Conservation (phyloP, 306 rosid species). For the Quillaja saponaria region DNA sequence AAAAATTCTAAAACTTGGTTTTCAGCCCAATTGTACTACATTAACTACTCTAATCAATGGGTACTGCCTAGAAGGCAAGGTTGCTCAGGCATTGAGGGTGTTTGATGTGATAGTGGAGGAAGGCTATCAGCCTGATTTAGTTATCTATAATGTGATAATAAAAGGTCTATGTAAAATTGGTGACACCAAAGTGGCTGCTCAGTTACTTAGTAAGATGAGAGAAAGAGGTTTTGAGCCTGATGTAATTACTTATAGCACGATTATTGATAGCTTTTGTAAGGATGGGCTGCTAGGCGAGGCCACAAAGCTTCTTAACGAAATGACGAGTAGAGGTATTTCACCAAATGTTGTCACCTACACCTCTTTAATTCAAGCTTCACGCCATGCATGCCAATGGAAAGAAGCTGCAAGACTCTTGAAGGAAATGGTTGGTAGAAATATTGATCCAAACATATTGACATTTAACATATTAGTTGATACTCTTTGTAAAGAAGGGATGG, state of each 20-base stretch:
- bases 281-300: constrained; percentile 26
- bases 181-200: constrained; percentile 19
- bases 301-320: constrained; percentile 28
- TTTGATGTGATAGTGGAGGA: background rate
- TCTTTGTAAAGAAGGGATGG: constrained; percentile 38
- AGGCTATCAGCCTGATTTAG: constrained; percentile 11
- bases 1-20: constrained; percentile 25
- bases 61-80: constrained; percentile 23
- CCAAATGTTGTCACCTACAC: constrained; percentile 31
- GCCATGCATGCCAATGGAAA: constrained; percentile 26
- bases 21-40: constrained; percentile 9
- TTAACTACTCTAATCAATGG: constrained; percentile 34
- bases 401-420: constrained; percentile 24
- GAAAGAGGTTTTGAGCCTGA: constrained; percentile 9
- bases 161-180: constrained; percentile 37
- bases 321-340: constrained; percentile 26
- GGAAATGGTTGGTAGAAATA: constrained; percentile 32
- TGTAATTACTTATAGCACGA: constrained; percentile 22
- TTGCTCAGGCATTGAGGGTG: background rate
- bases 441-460: constrained; percentile 30
- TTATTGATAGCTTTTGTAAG: constrained; percentile 37
- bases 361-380: constrained; percentile 40
- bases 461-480: constrained; percentile 22
- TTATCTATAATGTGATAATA: constrained; percentile 29
- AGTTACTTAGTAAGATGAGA: constrained; percentile 21